Base-by-base conservation (phyloP, 192 early-diverging fungal genomes). In the Backusella psychrophila region DNA sequence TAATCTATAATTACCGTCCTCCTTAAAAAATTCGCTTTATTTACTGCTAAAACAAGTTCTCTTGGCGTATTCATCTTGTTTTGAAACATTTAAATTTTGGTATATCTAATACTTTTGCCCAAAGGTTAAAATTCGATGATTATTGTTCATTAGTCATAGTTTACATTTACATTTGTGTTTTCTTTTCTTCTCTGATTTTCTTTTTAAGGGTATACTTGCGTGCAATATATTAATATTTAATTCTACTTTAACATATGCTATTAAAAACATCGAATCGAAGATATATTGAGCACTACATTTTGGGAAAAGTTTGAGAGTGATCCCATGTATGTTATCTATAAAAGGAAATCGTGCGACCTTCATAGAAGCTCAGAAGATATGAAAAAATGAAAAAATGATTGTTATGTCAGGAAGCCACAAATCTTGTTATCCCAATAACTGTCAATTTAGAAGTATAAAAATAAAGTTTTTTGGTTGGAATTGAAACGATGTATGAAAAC, bases 401-500 rank as follows among this genome's bases (percentile, higher is more conserved):
- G 23, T 12, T 59, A n/a, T 29, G 4, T 29, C 26, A 63, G 8
- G 56, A 63, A 63, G 56, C 56, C 56, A 63, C 56, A 63, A 63
- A 63, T 23, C 21, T 14, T 23, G 56, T 63, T 29, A 14, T 29
- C 26, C 29, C 56, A 26, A 29, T 29, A 63, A 63, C 56, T 63
- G 56, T 63, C 56, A 63, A 63, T 63, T 63, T 23, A 29, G 26
- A 63, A 5, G 21, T 63, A 63, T 29, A 63, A 63, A 63, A 63
- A 29, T 26, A 14, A 63, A 29, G 11, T 9, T 63, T 63, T 59
- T 63, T 63, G 26, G 56, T 63, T 29, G 26, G 11, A 29, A 63
- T 63, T 63, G 23, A 63, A 59, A 59, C 21, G 11, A 59, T 59
- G 23, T 59, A 59, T 59, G 53, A 59, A 63, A 63, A 63, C 56